phyloP scores from a whole-genome alignment of 192 early-diverging fungal species.

The Coemansia reversa region DNA sequence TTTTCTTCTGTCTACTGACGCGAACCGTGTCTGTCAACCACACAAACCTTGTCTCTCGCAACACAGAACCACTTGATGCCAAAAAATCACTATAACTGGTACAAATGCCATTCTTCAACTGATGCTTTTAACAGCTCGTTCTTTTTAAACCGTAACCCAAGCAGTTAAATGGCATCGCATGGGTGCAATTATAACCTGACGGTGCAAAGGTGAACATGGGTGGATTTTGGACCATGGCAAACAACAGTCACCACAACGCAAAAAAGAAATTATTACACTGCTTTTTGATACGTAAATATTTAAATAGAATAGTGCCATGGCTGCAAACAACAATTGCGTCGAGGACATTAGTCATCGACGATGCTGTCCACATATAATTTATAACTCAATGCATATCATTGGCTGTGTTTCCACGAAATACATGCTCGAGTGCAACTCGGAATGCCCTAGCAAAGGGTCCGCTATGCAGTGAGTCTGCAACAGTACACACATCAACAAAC shows the following conservation, averaged over 20 bases:
- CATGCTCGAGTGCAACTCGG: constrained; percentile 57
- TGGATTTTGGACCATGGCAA: not conserved
- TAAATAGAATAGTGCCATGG: not conserved
- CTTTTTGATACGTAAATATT: not conserved
- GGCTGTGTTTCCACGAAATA: constrained; percentile 56
- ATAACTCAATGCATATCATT: constrained; percentile 10
- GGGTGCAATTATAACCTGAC: too few relatives aligned
- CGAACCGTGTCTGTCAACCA: too few relatives aligned
- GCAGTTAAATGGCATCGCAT: too few relatives aligned
- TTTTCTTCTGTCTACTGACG: too few relatives aligned
- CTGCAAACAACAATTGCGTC: not conserved
- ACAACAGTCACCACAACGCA: not conserved
- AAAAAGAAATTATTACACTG: not conserved
- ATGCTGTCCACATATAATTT: not conserved
- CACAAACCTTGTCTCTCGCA: too few relatives aligned
- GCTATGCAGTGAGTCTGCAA: constrained; percentile 60
- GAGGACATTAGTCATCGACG: not conserved
- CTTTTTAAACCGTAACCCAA: too few relatives aligned
- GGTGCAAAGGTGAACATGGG: not conserved
- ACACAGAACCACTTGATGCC: too few relatives aligned
- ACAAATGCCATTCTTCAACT: too few relatives aligned
- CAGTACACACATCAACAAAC: constrained; percentile 56
- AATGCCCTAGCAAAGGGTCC: constrained; percentile 59
- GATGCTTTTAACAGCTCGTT: too few relatives aligned
- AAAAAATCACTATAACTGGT: too few relatives aligned